Evolutionary conservation across 2,329 filamentous ascomycete species (phyloP).

Genomic region (Hawksworthiomyces lignivorus): DNA sequence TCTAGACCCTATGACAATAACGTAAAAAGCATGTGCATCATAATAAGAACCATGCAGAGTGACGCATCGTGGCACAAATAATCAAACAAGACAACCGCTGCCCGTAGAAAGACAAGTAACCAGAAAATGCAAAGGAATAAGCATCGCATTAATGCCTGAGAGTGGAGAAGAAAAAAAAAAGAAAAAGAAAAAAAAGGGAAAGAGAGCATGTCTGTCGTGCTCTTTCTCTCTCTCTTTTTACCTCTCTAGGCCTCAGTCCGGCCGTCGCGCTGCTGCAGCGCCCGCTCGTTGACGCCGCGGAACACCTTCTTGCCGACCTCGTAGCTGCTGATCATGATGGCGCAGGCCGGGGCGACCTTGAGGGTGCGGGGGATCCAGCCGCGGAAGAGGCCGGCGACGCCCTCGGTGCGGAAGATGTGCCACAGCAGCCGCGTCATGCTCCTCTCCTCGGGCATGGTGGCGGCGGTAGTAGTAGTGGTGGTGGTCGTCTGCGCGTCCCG

Average conservation of each 20-base stretch:
- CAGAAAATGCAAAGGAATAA: too few species aligned
- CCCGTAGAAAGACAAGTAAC: too few species aligned
- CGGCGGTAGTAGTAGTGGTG: conserved; percentile 24
- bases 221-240: too few species aligned
- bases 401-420: conserved; percentile 86
- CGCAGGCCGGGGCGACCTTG: conserved; percentile 92
- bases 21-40: too few species aligned
- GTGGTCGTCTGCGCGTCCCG: conserved; percentile 40
- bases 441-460: conserved; percentile 59
- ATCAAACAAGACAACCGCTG: too few species aligned
- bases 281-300: conserved; percentile 58
- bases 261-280: conserved; percentile 14
- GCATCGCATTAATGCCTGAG: too few species aligned
- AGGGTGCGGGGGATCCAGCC: conserved; percentile 88
- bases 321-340: conserved; percentile 98
- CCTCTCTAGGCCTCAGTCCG: too few species aligned
- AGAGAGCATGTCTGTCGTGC: too few species aligned
- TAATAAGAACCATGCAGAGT: too few species aligned
- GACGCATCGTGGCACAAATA: too few species aligned
- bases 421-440: conserved; percentile 77
- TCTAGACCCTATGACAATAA: too few species aligned
- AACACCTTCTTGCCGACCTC: conserved; percentile 92
- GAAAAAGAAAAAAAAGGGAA: neutral
- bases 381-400: conserved; percentile 71
- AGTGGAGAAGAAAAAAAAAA: neutral